These are phyloP conservation scores for Trypanosoma scelopori DNA, from an alignment of 208 protist species.

Conservation along the genomic window DNA sequence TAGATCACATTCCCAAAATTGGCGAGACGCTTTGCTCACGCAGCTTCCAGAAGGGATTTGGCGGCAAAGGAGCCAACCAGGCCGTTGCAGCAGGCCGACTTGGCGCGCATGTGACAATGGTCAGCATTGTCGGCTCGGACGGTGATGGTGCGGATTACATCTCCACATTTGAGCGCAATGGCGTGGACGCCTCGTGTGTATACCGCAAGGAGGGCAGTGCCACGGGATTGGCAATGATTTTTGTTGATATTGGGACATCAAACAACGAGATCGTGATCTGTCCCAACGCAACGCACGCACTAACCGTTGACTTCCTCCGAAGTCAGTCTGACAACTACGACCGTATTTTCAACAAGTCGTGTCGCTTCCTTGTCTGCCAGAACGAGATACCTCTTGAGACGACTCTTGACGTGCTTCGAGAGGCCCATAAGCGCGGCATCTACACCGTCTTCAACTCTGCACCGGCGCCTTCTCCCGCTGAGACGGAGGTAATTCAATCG, in stretches of 20 bases:
- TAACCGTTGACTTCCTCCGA: conserved; percentile 62
- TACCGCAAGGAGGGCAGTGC: conserved; percentile 41
- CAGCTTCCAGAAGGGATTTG: conserved; percentile 88
- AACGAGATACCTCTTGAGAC: conserved; percentile 90
- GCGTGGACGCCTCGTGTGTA: conserved; percentile 77
- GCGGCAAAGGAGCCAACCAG: conserved; percentile 95
- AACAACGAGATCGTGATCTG: conserved; percentile 93
- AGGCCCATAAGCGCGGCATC: conserved; percentile 70
- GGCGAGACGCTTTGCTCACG: conserved; percentile 93
- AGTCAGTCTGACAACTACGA: conserved; percentile 56
- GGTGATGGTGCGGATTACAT: conserved; percentile 87
- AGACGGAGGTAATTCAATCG: conserved; percentile 66
- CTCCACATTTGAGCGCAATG: conserved; percentile 71
- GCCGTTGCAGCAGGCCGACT: conserved; percentile 81
- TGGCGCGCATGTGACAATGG: conserved; percentile 82
- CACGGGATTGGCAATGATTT: conserved; percentile 91
- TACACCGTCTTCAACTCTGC: conserved; percentile 94
- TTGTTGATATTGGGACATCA: conserved; percentile 82
- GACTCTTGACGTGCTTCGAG: conserved; percentile 80
- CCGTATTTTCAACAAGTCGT: conserved; percentile 45
- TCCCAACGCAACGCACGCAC: conserved; percentile 78
- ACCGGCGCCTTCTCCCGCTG: conserved; percentile 74
- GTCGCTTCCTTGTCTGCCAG: conserved; percentile 87
- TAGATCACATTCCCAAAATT: conserved; percentile 81
- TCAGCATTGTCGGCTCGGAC: conserved; percentile 87